Conservation (phyloP, 192 early-diverging fungal species). For the Backusella circina region DNA sequence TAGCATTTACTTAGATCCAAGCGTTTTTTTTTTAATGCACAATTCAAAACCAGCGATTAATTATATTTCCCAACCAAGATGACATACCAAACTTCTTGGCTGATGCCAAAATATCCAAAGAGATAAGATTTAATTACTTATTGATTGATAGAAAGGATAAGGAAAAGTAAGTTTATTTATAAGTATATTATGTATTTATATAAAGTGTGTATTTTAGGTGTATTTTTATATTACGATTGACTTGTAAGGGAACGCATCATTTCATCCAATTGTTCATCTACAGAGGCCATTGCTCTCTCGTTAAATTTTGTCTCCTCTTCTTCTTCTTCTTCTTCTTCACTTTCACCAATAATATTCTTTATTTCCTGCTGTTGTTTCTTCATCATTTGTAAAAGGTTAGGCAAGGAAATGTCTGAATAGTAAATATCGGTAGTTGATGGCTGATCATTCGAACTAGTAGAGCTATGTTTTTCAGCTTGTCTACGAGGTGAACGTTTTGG, state of each 20-base stretch:
- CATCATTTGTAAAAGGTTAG: slow-evolving; percentile 12
- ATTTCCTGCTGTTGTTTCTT: not conserved
- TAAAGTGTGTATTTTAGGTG: not conserved
- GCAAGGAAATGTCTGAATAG: not conserved
- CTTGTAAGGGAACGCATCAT: slow-evolving; percentile 3
- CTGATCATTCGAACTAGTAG: not conserved
- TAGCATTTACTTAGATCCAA: not conserved
- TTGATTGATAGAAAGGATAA: not conserved
- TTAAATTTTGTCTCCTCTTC: not conserved
- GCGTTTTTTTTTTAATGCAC: no score
- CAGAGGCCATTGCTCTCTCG: slow-evolving; percentile 5
- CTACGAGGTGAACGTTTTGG: slow-evolving; percentile 25
- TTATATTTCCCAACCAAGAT: not conserved
- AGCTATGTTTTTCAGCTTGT: not conserved
- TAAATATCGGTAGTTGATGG: slow-evolving; percentile 5
- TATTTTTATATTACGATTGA: not conserved
- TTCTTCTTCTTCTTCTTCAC: not conserved
- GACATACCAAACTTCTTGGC: not conserved
- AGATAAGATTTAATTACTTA: not conserved
- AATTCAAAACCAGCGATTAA: not conserved
- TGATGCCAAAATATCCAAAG: no score
- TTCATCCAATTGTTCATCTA: slow-evolving; percentile 11
- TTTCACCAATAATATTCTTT: not conserved
- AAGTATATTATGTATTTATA: not conserved
- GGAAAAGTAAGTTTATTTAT: not conserved